Conservation (phyloP, 768 basidiomycete genomes). For the Zangia roseola region DNA sequence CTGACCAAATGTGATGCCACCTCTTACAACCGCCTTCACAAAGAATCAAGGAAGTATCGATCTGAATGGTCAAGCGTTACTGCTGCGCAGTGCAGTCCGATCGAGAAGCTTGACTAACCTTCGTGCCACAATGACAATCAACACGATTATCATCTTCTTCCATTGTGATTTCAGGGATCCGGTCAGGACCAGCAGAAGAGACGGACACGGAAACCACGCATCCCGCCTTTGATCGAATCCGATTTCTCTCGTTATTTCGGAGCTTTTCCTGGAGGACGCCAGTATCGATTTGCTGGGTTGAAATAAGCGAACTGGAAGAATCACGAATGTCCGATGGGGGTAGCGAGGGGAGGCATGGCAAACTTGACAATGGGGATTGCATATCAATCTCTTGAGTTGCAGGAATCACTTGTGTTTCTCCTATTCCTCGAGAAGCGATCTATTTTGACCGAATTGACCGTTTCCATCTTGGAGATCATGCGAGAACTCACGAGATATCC, state of each 20-base stretch:
- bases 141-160: conserved; percentile 40
- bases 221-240: conserved; percentile 40
- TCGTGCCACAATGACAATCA: conserved; percentile 70
- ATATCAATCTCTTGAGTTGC: conserved; percentile 31
- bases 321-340: conserved; percentile 29
- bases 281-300: conserved; percentile 37
- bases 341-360: conserved; percentile 14
- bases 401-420: conserved; percentile 51
- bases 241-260: conserved; percentile 8
- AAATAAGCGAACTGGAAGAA: conserved; percentile 16
- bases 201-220: conserved; percentile 37
- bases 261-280: conserved; percentile 36
- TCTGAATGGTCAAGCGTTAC: conserved; percentile 33
- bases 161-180: conserved; percentile 20
- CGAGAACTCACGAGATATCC: conserved; percentile 49
- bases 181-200: not conserved
- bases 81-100: not conserved
- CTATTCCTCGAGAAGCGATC: conserved; percentile 33
- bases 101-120: conserved; percentile 33
- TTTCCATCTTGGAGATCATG: not conserved
- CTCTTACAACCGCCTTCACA: conserved; percentile 73
- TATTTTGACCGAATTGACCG: conserved; percentile 6
- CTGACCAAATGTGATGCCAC: conserved; percentile 79
- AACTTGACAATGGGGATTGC: conserved; percentile 16
- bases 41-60: conserved; percentile 53